Evolutionary conservation across 2,329 filamentous ascomycete species (phyloP), one percentile per base, ranked within the genome.

Genomic region (Fusarium robinianum): DNA sequence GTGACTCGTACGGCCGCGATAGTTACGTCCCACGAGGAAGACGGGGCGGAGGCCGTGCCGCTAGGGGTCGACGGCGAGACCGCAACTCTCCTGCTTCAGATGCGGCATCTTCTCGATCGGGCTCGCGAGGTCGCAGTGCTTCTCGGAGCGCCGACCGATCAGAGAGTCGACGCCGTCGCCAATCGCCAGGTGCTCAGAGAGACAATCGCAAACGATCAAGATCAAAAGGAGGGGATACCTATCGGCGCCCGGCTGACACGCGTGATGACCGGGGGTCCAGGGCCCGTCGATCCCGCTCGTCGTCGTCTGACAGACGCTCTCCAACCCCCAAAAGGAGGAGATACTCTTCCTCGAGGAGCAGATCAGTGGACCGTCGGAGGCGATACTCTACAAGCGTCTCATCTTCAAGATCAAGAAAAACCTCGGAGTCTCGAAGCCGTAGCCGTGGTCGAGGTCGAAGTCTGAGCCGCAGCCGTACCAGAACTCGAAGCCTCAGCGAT

Each of bases 1-100:
- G 75, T 49, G 71, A 75, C 12, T 65, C 68, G 8, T 75, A 71
- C 34, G 69, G 68, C 8, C 72, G 78, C 33, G 78, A 83, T 51
- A 74, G 74, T 46, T 79, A 83, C 47, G 70, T 79, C 23, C 79
- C 79, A 2, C 68, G 73, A 51, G 72, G 70, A 34, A 72, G 72
- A 31, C 67, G 68, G n/a, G 65, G 64, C 6, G 63, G 64, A 16
- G 64, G 63, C 16, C 64, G 67, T 12, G 69, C 71, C 48, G 73
- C 76, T 33, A 72, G 71, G 15, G 72, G 72, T 27, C 55, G 55
- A 30, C 55, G 60, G 29, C 61, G 53, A 17, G 52, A 49, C 10
- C 61, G 60, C 31, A 51, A 45, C 17, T 63, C 58, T 5, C 75
- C 75, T 3, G 67, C 64, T 7, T 68, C 68, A 6, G 54, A 43